Conservation (phyloP, 768 basidiomycete species). For the Clitopilus passeckerianus region DNA sequence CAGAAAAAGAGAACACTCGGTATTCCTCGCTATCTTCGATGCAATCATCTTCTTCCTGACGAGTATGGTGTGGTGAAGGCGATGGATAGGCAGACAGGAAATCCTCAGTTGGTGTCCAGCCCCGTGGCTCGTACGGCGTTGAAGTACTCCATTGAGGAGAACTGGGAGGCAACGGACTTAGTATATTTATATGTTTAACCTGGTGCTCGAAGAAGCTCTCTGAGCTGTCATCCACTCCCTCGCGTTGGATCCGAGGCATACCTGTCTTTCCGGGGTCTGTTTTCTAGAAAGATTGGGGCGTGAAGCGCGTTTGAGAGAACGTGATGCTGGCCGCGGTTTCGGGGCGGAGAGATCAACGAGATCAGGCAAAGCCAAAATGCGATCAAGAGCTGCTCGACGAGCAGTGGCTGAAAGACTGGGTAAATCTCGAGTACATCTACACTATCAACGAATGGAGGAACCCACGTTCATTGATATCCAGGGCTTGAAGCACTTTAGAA, state of each 20-base stretch:
- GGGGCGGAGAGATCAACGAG: conserved; percentile 31
- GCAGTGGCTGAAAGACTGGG: conserved; percentile 15
- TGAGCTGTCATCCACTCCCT: too few species aligned
- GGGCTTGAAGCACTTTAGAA: conserved; percentile 32
- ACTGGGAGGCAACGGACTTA: neutral
- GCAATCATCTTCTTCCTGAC: neutral
- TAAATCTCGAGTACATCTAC: neutral
- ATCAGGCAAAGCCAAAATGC: conserved; percentile 39
- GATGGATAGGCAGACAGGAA: neutral
- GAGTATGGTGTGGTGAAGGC: neutral
- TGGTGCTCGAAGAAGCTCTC: too few species aligned
- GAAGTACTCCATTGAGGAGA: neutral
- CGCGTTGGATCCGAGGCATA: neutral
- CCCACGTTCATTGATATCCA: conserved; percentile 43
- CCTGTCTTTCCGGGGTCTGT: neutral
- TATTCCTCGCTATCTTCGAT: neutral
- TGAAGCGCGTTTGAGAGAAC: neutral
- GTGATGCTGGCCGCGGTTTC: neutral
- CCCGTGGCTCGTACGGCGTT: neutral
- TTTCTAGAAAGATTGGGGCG: too few species aligned
- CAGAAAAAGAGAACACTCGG: neutral
- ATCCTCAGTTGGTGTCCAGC: neutral
- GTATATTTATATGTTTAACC: too few species aligned
- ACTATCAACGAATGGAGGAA: conserved; percentile 3
- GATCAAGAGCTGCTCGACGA: conserved; percentile 30